A percentile compares a stretch with the other conserved stretches of the same genome.
These are phyloP conservation scores for Mollisia scopiformis DNA, from an alignment of 2,329 filamentous ascomycete genomes.

Conservation along the genomic window DNA sequence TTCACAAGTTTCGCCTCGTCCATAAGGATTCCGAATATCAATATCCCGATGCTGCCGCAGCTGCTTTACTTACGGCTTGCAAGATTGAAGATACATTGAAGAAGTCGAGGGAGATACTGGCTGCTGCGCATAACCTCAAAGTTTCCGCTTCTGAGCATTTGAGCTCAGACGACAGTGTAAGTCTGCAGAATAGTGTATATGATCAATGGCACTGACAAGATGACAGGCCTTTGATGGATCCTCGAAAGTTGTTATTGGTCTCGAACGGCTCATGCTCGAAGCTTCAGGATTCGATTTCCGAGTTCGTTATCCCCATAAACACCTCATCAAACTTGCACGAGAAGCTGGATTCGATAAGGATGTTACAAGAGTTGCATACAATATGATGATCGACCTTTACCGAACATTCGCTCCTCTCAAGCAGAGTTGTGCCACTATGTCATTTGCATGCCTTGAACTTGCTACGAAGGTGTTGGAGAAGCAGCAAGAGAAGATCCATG, in stretches of 20 bases:
- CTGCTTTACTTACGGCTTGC: conserved; percentile 88
- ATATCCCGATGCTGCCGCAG: conserved; percentile 83
- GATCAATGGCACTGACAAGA: neutral
- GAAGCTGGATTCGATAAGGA: conserved; percentile 46
- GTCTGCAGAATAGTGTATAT: conserved; percentile 25
- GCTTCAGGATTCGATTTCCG: conserved; percentile 93
- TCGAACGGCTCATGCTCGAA: conserved; percentile 92
- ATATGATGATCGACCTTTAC: conserved; percentile 86
- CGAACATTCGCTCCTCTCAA: conserved; percentile 93
- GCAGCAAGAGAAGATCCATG: conserved; percentile 52
- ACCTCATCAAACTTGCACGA: conserved; percentile 77
- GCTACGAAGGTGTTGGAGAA: conserved; percentile 69
- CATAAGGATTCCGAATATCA: conserved; percentile 87
- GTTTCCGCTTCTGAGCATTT: conserved; percentile 61
- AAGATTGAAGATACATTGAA: conserved; percentile 98
- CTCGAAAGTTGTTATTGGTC: conserved; percentile 80
- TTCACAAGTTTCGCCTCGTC: conserved; percentile 87
- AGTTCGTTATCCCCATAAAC: conserved; percentile 82
- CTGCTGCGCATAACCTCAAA: conserved; percentile 86
- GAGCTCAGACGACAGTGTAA: conserved; percentile 80
- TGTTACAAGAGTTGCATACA: conserved; percentile 72
- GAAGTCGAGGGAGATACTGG: conserved; percentile 91
- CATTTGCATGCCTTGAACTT: conserved; percentile 80
- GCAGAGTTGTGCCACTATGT: conserved; percentile 84
- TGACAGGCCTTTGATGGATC: conserved; percentile 75